Base-by-base conservation (phyloP, 805 yeast species). In the Sugiyamaella floridensis region DNA sequence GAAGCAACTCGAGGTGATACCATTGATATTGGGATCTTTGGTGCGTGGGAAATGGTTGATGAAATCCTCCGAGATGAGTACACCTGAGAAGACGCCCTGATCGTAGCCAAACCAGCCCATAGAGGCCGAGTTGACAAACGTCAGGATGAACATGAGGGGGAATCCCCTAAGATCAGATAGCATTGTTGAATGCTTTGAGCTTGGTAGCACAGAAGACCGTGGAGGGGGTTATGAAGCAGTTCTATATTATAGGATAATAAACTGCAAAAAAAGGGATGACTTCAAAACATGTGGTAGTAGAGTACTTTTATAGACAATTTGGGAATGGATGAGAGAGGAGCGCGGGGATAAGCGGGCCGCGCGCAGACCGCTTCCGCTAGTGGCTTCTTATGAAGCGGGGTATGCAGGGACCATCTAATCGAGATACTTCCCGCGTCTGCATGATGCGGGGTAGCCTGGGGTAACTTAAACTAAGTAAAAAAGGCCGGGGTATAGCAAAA, bases 1-100 rank as follows among this genome's bases (percentile, higher is more conserved):
- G 34, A 52, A 52, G 45, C 55, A 52, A 15, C 41, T 19, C 19
- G 53, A 49, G 11, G 55, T 52, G 20, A 52, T 52, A 15, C 55
- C 55, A 6, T 54, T 19, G 18, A 52, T 43, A 22, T 52, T 52
- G 19, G 55, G 37, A 22, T 48, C 28, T 29, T 15, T 18, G 14
- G 40, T 34, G 22, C 51, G 45, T 14, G 55, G 55, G 28, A 52
- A 52, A 34, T 43, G 46, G 15, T 20, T 43, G 46, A 43, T 43
- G n/a, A 52, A 37, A 44, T 42, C 18, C 3, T 20, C 8, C 48
- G 32, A 29, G 43, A 41, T 41, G 37, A 49, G 32, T 5, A 52
- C 52, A 11, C 55, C 55, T 11, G 44, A 34, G 43, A 28, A 52
- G 9, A 52, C 55, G 12, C 55, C 55, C 15, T 34, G 41, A 20